Base-by-base conservation (phyloP, 1,139 yeast species). In the Dujonia santamariae region DNA sequence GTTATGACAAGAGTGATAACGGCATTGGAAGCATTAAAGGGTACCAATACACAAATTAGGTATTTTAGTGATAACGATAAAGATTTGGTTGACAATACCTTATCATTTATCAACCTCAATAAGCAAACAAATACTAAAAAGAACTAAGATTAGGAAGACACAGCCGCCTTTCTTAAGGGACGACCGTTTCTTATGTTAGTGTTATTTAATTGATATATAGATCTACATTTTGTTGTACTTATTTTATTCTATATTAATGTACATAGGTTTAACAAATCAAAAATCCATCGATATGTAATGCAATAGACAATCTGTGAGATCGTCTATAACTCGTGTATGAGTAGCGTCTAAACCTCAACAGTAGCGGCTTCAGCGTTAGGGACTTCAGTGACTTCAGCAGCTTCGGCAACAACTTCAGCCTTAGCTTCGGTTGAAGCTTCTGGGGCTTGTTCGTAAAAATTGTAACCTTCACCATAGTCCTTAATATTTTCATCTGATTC, bases 401-500 rank as follows among this genome's bases (percentile, higher is more conserved):
- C 21, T 7, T 26, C 29, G 19, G 30, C 30, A 6, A 8, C 30
- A n/a, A 17, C 22, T 19, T 7, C 12, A 6, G 32, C 32, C 7
- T 24, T 12, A 21, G 14, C 15, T n/a, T 7, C 26, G 7, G 34
- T 15, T 7, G 7, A 16, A 6, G 30, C 30, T 11, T 22, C 26
- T 19, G 21, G 30, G 14, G 26, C 32, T 19, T 19, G 20, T 15
- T 34, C 31, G 33, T 25, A 34, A 6, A 19, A 24, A 19, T 22
- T 41, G 11, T 44, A 37, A 26, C 61, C 63, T 43, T 60, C 84
- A 42, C 84, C 85, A 45, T 76, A 77, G 54, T 79, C 85, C 48
- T 71, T 76, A 40, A 74, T 59, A 27, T 53, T 56, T 19, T 55
- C 63, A 33, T 58, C 66, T 8, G 52, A 56, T 16, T 55, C 67